phyloP scores from a whole-genome alignment of 176 grass and related monocot species.

The Aegilops tauschii region DNA sequence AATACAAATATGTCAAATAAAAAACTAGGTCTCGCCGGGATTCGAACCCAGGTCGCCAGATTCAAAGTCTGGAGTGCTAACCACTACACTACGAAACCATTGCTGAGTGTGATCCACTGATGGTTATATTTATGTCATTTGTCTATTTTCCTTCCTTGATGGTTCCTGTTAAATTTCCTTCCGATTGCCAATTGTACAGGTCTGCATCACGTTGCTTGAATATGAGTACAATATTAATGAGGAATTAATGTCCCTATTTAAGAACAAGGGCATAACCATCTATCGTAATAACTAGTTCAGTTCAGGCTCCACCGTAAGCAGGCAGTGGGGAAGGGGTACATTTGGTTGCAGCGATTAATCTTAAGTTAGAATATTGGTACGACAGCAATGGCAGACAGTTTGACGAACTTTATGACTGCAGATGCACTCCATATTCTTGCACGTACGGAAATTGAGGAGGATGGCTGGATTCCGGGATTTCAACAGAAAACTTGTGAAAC shows the following conservation, averaged over 20 bases:
- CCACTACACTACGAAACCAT: constrained; percentile 69
- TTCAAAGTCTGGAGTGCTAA: constrained; percentile 99
- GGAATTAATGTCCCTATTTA: constrained; percentile 2
- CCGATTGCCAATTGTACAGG: not conserved
- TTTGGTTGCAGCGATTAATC: not conserved
- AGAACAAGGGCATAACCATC: constrained; percentile 5
- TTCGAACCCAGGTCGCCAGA: constrained; percentile 99
- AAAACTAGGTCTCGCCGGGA: constrained; percentile 46
- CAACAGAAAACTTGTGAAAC: constrained; percentile 53
- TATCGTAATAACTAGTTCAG: not conserved
- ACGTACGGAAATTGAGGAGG: constrained; percentile 76
- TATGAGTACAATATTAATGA: constrained; percentile 16
- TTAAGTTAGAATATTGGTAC: not conserved
- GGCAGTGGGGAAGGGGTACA: not conserved
- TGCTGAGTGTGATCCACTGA: not conserved
- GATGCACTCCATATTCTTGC: constrained; percentile 92
- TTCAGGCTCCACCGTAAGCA: constrained; percentile 1
- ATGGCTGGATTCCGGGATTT: constrained; percentile 76
- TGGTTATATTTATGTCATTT: not conserved
- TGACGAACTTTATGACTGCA: constrained; percentile 44
- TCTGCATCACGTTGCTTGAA: not conserved
- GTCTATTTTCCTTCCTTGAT: not conserved
- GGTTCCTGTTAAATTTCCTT: not conserved
- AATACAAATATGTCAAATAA: not conserved
- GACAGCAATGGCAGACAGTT: not conserved